Evolutionary conservation across 805 yeast genomes (phyloP).

Genomic region (Lachancea cidri): DNA sequence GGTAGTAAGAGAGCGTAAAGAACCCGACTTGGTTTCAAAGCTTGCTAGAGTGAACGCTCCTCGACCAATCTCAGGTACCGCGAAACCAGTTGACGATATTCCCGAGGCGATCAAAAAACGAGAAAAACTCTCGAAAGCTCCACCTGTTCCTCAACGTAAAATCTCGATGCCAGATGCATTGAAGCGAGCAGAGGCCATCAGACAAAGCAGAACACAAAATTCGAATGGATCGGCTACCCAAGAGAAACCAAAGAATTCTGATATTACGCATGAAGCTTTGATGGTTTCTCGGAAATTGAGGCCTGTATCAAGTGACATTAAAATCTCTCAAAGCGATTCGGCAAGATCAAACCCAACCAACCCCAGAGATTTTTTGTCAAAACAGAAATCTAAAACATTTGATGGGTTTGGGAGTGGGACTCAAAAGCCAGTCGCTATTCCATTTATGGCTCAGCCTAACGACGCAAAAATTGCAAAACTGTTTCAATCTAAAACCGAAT

Average conservation of each 20-base stretch:
- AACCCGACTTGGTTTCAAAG: no score
- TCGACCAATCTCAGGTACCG: no score
- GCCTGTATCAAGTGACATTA: neutral
- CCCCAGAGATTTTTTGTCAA: neutral
- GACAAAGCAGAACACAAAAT: constrained; percentile 1
- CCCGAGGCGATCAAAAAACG: constrained; percentile 7
- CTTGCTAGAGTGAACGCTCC: no score
- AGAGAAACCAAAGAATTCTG: neutral
- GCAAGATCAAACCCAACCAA: neutral
- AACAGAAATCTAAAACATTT: neutral
- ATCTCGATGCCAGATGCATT: constrained; percentile 29
- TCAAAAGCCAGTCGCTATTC: constrained; percentile 3
- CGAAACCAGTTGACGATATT: neutral
- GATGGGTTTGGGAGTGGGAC: neutral
- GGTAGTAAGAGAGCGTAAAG: no score
- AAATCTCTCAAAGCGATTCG: neutral
- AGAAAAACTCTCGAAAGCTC: constrained; percentile 15
- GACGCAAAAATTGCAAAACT: constrained; percentile 1
- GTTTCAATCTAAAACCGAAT: neutral
- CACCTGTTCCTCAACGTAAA: constrained; percentile 25
- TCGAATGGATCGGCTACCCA: neutral
- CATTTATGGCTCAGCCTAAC: constrained; percentile 4
- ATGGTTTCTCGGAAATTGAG: constrained; percentile 9
- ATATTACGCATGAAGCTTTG: constrained; percentile 12
- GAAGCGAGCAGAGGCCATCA: constrained; percentile 18